These are phyloP conservation scores for Phaseolus coccineus DNA, from an alignment of 331 rosid genomes.

Conservation along the genomic window DNA sequence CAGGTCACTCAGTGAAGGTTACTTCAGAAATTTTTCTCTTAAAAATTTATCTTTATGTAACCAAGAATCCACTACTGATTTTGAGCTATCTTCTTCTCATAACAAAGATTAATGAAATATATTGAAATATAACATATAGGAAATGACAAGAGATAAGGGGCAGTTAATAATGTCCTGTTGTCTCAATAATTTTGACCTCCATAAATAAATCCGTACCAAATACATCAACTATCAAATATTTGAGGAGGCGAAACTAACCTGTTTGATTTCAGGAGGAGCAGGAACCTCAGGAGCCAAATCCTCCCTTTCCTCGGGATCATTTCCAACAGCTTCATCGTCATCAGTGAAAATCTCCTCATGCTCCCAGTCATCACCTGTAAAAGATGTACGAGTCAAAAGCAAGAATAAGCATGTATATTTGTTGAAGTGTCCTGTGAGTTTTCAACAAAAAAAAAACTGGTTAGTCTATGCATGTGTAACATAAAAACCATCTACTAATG, in stretches of 20 bases:
- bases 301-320: slow-evolving; percentile 94
- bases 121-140: not conserved
- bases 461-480: slow-evolving; percentile 12
- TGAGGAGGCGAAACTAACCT: slow-evolving; percentile 61
- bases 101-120: not conserved
- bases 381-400: slow-evolving; percentile 22
- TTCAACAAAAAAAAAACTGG: slow-evolving; percentile 20
- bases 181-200: not conserved
- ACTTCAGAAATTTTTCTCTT: not conserved
- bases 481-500: slow-evolving; percentile 18
- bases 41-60: not conserved
- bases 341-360: slow-evolving; percentile 98
- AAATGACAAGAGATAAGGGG: not conserved
- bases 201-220: slow-evolving; percentile 21
- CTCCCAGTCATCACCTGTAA: slow-evolving; percentile 98
- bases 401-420: slow-evolving; percentile 20
- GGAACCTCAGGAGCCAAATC: slow-evolving; percentile 96
- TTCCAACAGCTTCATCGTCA: slow-evolving; percentile 98
- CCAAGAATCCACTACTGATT: not conserved
- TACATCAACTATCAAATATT: slow-evolving; percentile 21
- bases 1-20: slow-evolving; percentile 8
- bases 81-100: slow-evolving; percentile 9
- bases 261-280: slow-evolving; percentile 98
- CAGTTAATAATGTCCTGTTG: not conserved
- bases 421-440: slow-evolving; percentile 22